Evolutionary conservation across 768 basidiomycete genomes (phyloP).

Genomic region (Filobasidium floriforme): DNA sequence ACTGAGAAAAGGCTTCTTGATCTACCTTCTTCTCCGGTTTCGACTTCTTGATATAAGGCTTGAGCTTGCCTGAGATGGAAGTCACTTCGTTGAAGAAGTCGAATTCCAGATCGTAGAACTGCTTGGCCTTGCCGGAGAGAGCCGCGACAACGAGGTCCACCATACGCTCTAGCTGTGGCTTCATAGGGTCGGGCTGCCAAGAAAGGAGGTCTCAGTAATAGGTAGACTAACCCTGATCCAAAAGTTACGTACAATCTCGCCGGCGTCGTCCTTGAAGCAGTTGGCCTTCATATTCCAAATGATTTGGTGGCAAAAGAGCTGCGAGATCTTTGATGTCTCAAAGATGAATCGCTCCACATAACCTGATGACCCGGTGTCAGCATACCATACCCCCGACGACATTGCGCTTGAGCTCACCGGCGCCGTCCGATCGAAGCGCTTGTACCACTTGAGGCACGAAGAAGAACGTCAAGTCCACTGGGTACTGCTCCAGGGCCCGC

Average conservation of each 20-base stretch:
- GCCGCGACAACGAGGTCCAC: conserved; percentile 69
- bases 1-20: neutral
- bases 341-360: conserved; percentile 93
- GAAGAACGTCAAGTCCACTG: conserved; percentile 92
- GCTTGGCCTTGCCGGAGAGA: conserved; percentile 76
- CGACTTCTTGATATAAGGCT: conserved; percentile 87
- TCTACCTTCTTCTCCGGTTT: conserved; percentile 92
- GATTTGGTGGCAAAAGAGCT: conserved; percentile 97
- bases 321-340: conserved; percentile 93
- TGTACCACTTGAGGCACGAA: conserved; percentile 98
- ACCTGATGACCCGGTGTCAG: conserved; percentile 49
- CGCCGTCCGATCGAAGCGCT: conserved; percentile 78
- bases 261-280: conserved; percentile 82
- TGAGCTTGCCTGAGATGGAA: conserved; percentile 93
- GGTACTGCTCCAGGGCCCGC: conserved; percentile 86
- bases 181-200: conserved; percentile 85
- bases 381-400: neutral
- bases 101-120: conserved; percentile 92
- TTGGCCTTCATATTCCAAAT: conserved; percentile 99
- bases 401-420: conserved; percentile 53
- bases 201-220: conserved; percentile 1
- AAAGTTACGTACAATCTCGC: conserved; percentile 59
- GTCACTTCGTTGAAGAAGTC: conserved; percentile 92
- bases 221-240: neutral
- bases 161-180: conserved; percentile 85